Conservation (phyloP, 805 yeast genomes). For the Starmerella bombicola region DNA sequence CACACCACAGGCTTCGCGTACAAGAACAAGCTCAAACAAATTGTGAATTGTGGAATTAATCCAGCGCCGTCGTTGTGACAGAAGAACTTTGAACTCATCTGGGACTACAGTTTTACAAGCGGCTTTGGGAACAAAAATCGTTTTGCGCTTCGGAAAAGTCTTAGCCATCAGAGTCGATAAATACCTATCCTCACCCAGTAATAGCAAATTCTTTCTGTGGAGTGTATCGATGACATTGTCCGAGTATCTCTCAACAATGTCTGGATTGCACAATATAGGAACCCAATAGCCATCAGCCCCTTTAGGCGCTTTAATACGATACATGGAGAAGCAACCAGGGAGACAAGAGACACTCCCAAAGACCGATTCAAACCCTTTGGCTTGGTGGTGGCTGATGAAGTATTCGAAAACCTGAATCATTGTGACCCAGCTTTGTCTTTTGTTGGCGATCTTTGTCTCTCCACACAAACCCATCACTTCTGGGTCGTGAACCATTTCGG, state of each 20-base stretch:
- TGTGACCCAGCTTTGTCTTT: conserved; percentile 74
- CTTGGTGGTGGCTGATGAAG: conserved; percentile 84
- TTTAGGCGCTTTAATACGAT: conserved; percentile 81
- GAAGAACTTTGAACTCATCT: conserved; percentile 56
- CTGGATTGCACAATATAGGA: conserved; percentile 84
- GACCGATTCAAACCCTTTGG: conserved; percentile 89
- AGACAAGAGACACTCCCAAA: conserved; percentile 91
- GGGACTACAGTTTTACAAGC: conserved; percentile 91
- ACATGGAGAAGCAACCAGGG: conserved; percentile 91
- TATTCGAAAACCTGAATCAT: conserved; percentile 89
- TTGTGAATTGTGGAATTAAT: conserved; percentile 90
- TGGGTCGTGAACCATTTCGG: conserved; percentile 79
- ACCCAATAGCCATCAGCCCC: conserved; percentile 76
- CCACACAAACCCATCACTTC: conserved; percentile 87
- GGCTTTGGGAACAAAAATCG: conserved; percentile 77
- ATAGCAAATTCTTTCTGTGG: conserved; percentile 71
- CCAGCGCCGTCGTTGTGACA: conserved; percentile 95
- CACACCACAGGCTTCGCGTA: conserved; percentile 83
- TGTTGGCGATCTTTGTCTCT: conserved; percentile 82
- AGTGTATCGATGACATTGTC: conserved; percentile 75
- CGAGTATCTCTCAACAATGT: conserved; percentile 80
- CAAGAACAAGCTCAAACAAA: conserved; percentile 72
- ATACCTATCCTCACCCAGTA: conserved; percentile 84
- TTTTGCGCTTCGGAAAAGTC: conserved; percentile 82
- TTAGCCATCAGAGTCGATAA: conserved; percentile 73